Conservation (phyloP, 2,329 filamentous ascomycete species). For the Alternaria ventricosa region DNA sequence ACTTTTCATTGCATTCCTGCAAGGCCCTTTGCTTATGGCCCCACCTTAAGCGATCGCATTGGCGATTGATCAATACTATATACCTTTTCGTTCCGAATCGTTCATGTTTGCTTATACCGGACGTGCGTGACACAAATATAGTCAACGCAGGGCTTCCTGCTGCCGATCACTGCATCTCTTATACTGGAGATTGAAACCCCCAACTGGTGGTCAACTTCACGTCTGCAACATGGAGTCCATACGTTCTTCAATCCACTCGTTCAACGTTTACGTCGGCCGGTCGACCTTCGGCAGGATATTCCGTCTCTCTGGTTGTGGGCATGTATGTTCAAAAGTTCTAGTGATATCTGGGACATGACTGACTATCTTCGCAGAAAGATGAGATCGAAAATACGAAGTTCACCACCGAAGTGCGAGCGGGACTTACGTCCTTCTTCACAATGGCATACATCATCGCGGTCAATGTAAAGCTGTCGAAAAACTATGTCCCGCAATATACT, state of each 20-base stretch:
- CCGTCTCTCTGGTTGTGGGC: slow-evolving; percentile 79
- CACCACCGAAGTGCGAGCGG: slow-evolving; percentile 82
- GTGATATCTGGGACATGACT: neutral
- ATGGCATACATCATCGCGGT: slow-evolving; percentile 52
- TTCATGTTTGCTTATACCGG: slow-evolving; percentile 21
- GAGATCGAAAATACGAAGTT: slow-evolving; percentile 80
- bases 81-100: slow-evolving; percentile 7
- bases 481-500: neutral
- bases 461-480: slow-evolving; percentile 24
- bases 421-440: slow-evolving; percentile 70
- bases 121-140: slow-evolving; percentile 15
- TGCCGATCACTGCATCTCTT: neutral
- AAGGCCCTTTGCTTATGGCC: slow-evolving; percentile 15
- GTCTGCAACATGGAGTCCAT: slow-evolving; percentile 30
- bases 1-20: neutral
- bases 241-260: slow-evolving; percentile 20
- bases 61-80: slow-evolving; percentile 4
- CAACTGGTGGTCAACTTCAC: neutral
- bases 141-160: neutral
- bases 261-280: slow-evolving; percentile 34
- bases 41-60: slow-evolving; percentile 9
- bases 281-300: slow-evolving; percentile 61
- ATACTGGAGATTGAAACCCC: slow-evolving; percentile 9
- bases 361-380: slow-evolving; percentile 59
- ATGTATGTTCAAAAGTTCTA: slow-evolving; percentile 63